Base-by-base conservation (phyloP, 768 basidiomycete genomes). In the Terana coerulea region DNA sequence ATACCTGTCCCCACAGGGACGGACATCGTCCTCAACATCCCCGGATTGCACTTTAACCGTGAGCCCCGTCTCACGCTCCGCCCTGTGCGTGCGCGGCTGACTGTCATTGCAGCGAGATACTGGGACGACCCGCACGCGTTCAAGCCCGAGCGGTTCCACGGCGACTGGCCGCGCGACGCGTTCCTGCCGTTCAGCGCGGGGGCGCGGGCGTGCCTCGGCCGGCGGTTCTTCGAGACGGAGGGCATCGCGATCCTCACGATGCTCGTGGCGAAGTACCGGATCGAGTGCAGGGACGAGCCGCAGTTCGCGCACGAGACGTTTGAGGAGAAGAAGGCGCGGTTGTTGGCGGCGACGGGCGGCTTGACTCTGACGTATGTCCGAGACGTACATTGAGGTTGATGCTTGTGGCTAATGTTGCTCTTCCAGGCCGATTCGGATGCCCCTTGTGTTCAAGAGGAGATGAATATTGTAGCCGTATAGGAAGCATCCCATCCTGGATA, bases 161-260 rank as follows among this genome's bases (percentile, higher is more conserved):
- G 22, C 33, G 75, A 79, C 45, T 83, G 77, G 74, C 72, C 75
- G 19, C 69, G 72, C 28, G 79, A 81, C 59, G 80, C 80, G 0
- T 81, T 79, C 58, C 29, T 78, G 29, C 77, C 80, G 3, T 81
- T 81, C 60, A 77, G 74, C 51, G 67, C 61, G 46, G 77, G 77
- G 69, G 52, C 72, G 14, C 69, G 77, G 5, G 70, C 70, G 28
- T 78, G 76, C 61, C 28, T 54, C 17, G 53, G 53, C 3, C 47
- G 53, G 6, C 28, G 53, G 40, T 67, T 81, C 62, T 72, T 71
- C 17, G 79, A 81, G 64, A 76, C 74, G 1, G 77, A 80, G 61
- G 75, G 67, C 17, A 66, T 80, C 43, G 78, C 75, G 2, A 70
- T 74, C 39, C 62, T 83, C 24, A 74, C 77, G 17, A 67, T 76